Base-by-base conservation (phyloP, 2,329 filamentous ascomycete genomes). In the Fusarium temperatum region DNA sequence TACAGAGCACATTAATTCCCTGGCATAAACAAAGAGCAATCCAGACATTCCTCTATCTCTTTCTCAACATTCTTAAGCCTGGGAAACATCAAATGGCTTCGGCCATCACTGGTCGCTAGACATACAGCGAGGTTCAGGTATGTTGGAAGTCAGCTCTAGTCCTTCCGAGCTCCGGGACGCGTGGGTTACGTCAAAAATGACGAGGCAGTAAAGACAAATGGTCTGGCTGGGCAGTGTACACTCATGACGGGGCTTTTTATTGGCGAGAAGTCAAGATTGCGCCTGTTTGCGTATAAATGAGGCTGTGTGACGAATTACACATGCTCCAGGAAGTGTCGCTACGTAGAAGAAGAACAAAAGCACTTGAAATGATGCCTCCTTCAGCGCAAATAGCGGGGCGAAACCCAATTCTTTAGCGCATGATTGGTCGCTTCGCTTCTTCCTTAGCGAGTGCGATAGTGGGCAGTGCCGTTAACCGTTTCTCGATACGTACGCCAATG, bases 401-500 rank as follows among this genome's bases (percentile, higher is more conserved):
- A 17, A 10, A 6, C 12, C 13, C 8, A 20, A 9, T 2, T 24
- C 9, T 3, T 3, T 6, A 18, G 26, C 18, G 12, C 28, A 3
- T 20, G 9, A 68, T 63, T 68, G 55, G 63, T 36, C 17, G 1
- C 15, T 36, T 47, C 17, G 20, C 20, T 13, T 24, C 9, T n/a
- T n/a, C 2, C 22, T 54, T 42, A n/a, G 47, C 63, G 63, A 57
- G 65, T 69, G 57, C 65, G 50, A 69, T 24, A 39, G 28, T 24
- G 48, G 32, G n/a, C 39, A 57, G 57, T 69, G 66, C 66, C 57
- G 66, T 69, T 56, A 64, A 26, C 53, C 66, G 65, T 12, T 30
- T 28, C 35, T 26, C 65, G 58, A 69, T 64, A 47, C 57, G 28
- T 30, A 47, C 4, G 28, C 44, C 44, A 69, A 69, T 58, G 17